These are phyloP conservation scores for Primulina eburnea DNA, from an alignment of 257 asterid genomes.

Conservation along the genomic window DNA sequence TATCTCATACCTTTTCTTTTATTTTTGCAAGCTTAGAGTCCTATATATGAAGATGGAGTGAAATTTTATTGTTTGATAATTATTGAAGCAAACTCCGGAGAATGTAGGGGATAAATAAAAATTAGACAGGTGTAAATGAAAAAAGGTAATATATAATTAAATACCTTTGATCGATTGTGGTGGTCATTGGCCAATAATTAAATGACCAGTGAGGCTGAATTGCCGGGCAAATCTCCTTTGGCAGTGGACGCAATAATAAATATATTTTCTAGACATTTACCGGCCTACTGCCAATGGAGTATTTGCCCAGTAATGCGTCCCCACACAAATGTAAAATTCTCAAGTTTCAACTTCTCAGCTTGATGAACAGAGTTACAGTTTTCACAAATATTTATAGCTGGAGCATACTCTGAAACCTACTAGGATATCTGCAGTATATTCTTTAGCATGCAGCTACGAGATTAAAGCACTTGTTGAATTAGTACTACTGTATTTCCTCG, in stretches of 20 bases:
- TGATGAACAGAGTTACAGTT: slow-evolving; percentile 25
- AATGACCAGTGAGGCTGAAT: slow-evolving; percentile 24
- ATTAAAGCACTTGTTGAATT: slow-evolving; percentile 9
- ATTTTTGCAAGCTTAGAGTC: too few relatives aligned
- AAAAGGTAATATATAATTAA: neutral
- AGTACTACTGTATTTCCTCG: neutral
- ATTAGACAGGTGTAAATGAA: neutral
- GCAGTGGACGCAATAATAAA: slow-evolving; percentile 34
- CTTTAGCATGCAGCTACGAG: slow-evolving; percentile 22
- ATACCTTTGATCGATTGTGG: slow-evolving; percentile 1
- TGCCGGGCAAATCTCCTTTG: slow-evolving; percentile 66
- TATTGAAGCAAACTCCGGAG: neutral
- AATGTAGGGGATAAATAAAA: neutral
- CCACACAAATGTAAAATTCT: slow-evolving; percentile 2
- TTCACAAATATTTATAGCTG: slow-evolving; percentile 34
- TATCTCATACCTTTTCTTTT: too few relatives aligned
- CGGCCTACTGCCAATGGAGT: slow-evolving; percentile 47
- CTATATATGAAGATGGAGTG: too few relatives aligned
- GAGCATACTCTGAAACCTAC: slow-evolving; percentile 4
- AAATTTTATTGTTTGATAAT: too few relatives aligned
- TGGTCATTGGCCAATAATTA: neutral
- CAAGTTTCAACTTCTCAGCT: neutral
- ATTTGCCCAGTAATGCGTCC: slow-evolving; percentile 48
- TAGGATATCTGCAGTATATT: slow-evolving; percentile 47
- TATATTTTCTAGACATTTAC: slow-evolving; percentile 2